Base-by-base conservation (phyloP, 495 filamentous ascomycete genomes). In the Xylaria longipes region DNA sequence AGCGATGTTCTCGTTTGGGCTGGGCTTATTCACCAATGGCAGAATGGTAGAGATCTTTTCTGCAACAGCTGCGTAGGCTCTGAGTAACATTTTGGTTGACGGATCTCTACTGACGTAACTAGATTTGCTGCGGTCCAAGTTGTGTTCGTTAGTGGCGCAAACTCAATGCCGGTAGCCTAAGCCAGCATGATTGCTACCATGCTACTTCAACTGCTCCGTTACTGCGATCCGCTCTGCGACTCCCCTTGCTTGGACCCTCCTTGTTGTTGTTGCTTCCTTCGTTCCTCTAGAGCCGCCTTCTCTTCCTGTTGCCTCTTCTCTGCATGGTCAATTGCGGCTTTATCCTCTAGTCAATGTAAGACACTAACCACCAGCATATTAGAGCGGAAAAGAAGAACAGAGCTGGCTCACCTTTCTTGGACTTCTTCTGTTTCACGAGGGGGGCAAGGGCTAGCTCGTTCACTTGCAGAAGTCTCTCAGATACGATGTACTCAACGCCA, bases 71-170 rank as follows among this genome's bases (percentile, higher is more conserved):
- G 48, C 48, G 48, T 27, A 54, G 5, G n/a, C 9, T 54, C 48
- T 54, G 22, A 54, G 15, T 54, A 25, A 8, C 22, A 25, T 54
- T 9, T 27, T 25, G 7, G 3, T 4, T 54, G 17, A n/a, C 1
- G 7, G 22, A 25, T 4, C 11, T 54, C 5, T 2, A 54, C 22
- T 54, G 22, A 54, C 48, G 22, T 27, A 11, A 25, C 48, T 9
- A 54, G 48, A 27, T 54, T 54, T 9, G 48, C 48, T 54, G 48
- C 48, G 48, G 48, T 54, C 20, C 48, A 54, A 54, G 48, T 54
- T 8, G 48, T 54, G n/a, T 54, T 54, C 22, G 48, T 54, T 54
- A 54, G 48, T 27, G 48, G 48, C 48, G 22, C 48, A 54, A 54
- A 54, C 48, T 54, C 15, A 54, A n/a, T n/a, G n/a, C n/a, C 22